Evolutionary conservation across 176 grass and related monocot genomes (phyloP).

Genomic region (Eleusine coracana): DNA sequence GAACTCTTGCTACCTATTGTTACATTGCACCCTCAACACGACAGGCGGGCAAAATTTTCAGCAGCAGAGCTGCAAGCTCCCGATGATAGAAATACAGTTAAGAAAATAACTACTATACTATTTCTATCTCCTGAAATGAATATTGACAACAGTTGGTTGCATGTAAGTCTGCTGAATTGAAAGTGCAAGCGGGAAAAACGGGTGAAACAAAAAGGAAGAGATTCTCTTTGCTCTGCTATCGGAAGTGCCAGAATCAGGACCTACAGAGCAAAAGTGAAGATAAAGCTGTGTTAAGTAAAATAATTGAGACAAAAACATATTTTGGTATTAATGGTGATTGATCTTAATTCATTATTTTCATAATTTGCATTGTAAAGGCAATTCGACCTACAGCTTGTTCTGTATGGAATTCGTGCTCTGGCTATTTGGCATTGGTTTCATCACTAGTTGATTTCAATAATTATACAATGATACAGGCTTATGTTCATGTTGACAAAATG

Average conservation of each 20-base stretch:
- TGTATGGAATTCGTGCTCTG: slow-evolving; percentile 9
- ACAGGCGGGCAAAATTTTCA: slow-evolving; percentile 41
- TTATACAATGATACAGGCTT: neutral
- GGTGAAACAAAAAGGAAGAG: slow-evolving; percentile 85
- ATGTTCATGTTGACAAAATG: slow-evolving; percentile 12
- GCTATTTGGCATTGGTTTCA: neutral
- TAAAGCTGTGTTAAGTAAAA: neutral
- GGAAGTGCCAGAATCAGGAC: slow-evolving; percentile 58
- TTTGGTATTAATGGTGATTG: neutral
- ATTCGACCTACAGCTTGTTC: neutral
- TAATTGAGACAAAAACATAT: neutral
- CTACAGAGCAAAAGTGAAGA: slow-evolving; percentile 41
- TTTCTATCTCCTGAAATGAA: slow-evolving; percentile 81
- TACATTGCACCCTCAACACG: slow-evolving; percentile 15
- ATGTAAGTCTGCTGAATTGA: slow-evolving; percentile 94
- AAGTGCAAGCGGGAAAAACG: slow-evolving; percentile 77
- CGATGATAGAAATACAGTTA: slow-evolving; percentile 37
- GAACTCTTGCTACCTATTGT: slow-evolving; percentile 2
- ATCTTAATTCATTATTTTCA: neutral
- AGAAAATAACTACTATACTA: slow-evolving; percentile 8
- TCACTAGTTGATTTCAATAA: neutral
- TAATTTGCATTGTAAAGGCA: slow-evolving; percentile 4
- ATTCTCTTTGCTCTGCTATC: slow-evolving; percentile 71
- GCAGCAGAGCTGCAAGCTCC: neutral
- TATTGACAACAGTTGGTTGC: slow-evolving; percentile 91